Percentiles rank a stretch among this genome's conserved stretches.
Evolutionary conservation across 805 yeast genomes (phyloP).

Genomic region (Yarrowia osloensis): DNA sequence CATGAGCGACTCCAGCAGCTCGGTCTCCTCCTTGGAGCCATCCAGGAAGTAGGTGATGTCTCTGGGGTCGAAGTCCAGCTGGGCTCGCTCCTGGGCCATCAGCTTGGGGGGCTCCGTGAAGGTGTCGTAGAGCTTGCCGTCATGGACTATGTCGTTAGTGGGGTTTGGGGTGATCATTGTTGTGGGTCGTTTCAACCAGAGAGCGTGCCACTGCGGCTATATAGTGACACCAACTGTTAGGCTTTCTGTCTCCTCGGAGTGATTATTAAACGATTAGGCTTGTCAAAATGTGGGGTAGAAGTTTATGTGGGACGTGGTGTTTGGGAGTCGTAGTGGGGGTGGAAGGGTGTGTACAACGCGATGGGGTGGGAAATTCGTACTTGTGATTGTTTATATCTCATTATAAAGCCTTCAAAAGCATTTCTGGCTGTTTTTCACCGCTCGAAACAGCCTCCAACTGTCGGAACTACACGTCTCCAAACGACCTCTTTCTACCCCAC

Average conservation of each 20-base stretch:
- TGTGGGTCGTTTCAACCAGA: not conserved
- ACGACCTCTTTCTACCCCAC: not conserved
- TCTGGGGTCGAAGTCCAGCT: conserved; percentile 43
- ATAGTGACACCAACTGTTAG: not conserved
- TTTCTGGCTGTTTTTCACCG: not conserved
- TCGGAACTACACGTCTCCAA: not conserved
- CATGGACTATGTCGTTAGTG: conserved; percentile 14
- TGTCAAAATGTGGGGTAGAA: conserved; percentile 24
- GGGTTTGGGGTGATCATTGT: conserved; percentile 2
- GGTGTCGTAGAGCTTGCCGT: conserved; percentile 34
- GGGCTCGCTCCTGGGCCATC: conserved; percentile 47
- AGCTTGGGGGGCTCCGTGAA: conserved; percentile 43
- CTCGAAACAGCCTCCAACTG: not conserved
- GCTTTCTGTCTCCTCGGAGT: conserved; percentile 6
- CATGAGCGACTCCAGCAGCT: conserved; percentile 44
- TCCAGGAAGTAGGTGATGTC: conserved; percentile 49
- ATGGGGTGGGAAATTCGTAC: not conserved
- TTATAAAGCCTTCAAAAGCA: not conserved
- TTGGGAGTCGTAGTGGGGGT: not conserved
- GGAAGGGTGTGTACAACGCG: not conserved
- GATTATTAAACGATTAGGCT: conserved; percentile 26
- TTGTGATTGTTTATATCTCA: too few relatives aligned
- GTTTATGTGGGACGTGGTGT: not conserved
- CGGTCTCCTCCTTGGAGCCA: conserved; percentile 48
- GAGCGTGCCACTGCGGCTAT: not conserved